Conservation (phyloP, 2,329 filamentous ascomycete species). For the Aspergillus aculeatinus region DNA sequence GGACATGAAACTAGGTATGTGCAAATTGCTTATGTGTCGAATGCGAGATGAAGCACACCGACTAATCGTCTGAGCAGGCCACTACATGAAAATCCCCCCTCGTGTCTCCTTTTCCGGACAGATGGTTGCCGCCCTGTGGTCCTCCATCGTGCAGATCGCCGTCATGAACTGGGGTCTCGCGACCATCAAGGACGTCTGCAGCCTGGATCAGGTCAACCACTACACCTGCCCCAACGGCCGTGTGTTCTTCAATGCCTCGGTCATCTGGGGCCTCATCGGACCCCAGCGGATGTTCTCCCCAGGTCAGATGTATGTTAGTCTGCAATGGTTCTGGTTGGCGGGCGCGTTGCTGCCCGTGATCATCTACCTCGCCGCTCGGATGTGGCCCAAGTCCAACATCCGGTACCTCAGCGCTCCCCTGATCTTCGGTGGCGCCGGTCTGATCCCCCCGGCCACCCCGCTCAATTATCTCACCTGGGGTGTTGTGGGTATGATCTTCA, state of each 20-base stretch:
- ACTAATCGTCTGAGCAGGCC: slow-evolving; percentile 29
- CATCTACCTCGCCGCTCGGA: slow-evolving; percentile 61
- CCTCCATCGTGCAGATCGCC: slow-evolving; percentile 50
- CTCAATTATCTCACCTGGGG: slow-evolving; percentile 73
- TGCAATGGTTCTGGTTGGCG: slow-evolving; percentile 71
- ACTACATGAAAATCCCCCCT: slow-evolving; percentile 63
- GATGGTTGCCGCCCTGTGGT: slow-evolving; percentile 52
- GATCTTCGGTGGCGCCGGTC: slow-evolving; percentile 64
- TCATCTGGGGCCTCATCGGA: slow-evolving; percentile 73
- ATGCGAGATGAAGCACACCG: background rate
- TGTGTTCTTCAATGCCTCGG: slow-evolving; percentile 67
- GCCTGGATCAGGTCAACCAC: slow-evolving; percentile 57
- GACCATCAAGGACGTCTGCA: slow-evolving; percentile 65
- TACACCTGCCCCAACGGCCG: slow-evolving; percentile 59
- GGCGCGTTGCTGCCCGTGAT: slow-evolving; percentile 62
- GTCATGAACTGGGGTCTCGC: slow-evolving; percentile 48
- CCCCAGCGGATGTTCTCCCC: slow-evolving; percentile 67
- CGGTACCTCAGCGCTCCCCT: slow-evolving; percentile 68
- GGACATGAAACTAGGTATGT: slow-evolving; percentile 60
- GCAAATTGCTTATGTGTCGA: too few species aligned
- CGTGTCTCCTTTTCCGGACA: slow-evolving; percentile 54
- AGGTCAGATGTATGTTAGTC: slow-evolving; percentile 59
- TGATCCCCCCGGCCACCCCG: slow-evolving; percentile 67
- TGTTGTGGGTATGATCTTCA: slow-evolving; percentile 65
- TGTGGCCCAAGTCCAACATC: slow-evolving; percentile 61